Conservation (phyloP, 768 basidiomycete genomes). For the Vararia minispora region DNA sequence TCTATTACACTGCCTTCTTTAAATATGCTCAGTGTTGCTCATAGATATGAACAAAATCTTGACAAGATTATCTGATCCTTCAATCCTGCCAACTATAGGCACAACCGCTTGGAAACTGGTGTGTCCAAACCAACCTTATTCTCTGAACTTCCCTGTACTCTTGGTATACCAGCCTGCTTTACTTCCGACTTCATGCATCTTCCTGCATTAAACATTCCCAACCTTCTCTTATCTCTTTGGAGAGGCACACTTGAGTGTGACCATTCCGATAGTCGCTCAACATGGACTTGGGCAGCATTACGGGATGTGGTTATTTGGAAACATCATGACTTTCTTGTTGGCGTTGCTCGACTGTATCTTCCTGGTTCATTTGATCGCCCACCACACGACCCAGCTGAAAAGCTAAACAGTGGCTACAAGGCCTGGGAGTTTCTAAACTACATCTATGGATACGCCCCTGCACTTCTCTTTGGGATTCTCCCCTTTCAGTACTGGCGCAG, state of each 20-base stretch:
- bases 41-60: no score
- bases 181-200: constrained; percentile 10
- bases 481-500: constrained; percentile 16
- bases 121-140: constrained; percentile 4
- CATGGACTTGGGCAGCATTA: constrained; percentile 23
- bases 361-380: constrained; percentile 30
- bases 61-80: no score
- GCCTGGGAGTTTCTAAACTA: constrained; percentile 17
- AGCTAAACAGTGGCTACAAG: constrained; percentile 25
- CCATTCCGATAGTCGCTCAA: not conserved
- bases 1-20: no score
- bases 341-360: constrained; percentile 20
- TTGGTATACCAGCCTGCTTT: not conserved
- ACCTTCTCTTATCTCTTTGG: constrained; percentile 6
- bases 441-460: constrained; percentile 16
- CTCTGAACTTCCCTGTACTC: not conserved
- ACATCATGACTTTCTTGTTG: constrained; percentile 24
- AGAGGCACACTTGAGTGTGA: constrained; percentile 6
- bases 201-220: constrained; percentile 3
- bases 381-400: constrained; percentile 29
- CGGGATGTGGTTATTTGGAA: constrained; percentile 20
- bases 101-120: not conserved
- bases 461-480: constrained; percentile 16
- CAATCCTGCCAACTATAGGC: not conserved
- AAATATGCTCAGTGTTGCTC: no score